Conservation (phyloP, 2,329 filamentous ascomycete species). For the Paecilomyces sp. region DNA sequence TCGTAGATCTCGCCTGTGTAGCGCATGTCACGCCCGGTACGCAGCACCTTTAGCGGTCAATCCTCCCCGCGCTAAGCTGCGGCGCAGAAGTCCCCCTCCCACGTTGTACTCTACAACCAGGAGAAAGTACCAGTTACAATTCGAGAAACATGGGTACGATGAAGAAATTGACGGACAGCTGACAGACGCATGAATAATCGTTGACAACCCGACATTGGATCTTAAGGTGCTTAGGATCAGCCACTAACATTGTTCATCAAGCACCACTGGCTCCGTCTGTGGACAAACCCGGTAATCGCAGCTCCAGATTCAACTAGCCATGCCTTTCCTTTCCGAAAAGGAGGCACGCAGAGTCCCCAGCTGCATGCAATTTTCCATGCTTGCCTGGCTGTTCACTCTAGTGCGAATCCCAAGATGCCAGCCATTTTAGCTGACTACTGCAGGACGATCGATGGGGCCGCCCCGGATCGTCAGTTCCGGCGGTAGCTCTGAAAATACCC, state of each 20-base stretch:
- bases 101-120: not conserved
- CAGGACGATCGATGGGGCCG: not conserved
- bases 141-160: not conserved
- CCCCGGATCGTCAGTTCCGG: not conserved
- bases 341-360: not conserved
- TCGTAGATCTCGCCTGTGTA: not conserved
- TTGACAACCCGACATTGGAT: not conserved
- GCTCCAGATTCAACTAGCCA: not conserved
- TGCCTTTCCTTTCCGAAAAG: not conserved
- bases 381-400: not conserved
- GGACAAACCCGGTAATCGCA: not conserved
- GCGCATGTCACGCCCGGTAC: not conserved
- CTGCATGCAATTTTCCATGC: not conserved
- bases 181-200: not conserved
- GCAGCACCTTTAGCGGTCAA: not conserved
- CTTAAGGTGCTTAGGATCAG: not conserved
- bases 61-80: not conserved
- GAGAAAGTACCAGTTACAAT: not conserved
- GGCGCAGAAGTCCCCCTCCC: not conserved
- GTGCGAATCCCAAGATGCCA: not conserved
- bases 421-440: not conserved
- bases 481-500: not conserved
- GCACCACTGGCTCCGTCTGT: not conserved
- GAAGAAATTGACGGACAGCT: not conserved
- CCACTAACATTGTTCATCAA: not conserved